phyloP scores from a whole-genome alignment of 805 yeast genomes.

The Barnettozyma pratensis region DNA sequence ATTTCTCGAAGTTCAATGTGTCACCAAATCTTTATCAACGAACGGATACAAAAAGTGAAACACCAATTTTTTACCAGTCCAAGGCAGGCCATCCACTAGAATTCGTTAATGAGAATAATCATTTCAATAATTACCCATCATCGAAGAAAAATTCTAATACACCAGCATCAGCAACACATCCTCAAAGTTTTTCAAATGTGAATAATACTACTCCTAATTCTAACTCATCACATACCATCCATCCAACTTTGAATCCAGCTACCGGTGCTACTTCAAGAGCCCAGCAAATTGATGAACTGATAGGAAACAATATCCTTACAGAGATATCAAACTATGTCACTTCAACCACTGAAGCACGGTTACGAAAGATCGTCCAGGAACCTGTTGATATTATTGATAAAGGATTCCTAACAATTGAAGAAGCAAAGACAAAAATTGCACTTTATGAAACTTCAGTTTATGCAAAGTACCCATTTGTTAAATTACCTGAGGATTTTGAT shows the following conservation, averaged over 20 bases:
- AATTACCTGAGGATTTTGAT: slow-evolving; percentile 40
- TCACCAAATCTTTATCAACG: background rate
- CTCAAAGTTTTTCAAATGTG: background rate
- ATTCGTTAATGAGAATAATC: slow-evolving; percentile 7
- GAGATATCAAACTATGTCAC: slow-evolving; percentile 43
- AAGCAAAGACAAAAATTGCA: slow-evolving; percentile 51
- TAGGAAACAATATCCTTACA: slow-evolving; percentile 34
- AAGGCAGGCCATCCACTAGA: background rate
- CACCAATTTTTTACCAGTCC: background rate
- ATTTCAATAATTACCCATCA: background rate
- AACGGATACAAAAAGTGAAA: background rate
- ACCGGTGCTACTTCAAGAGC: slow-evolving; percentile 16
- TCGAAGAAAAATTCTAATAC: background rate
- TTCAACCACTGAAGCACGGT: slow-evolving; percentile 34
- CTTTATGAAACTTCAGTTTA: slow-evolving; percentile 45
- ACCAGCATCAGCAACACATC: background rate
- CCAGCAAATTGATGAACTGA: slow-evolving; percentile 37
- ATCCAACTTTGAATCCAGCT: slow-evolving; percentile 10
- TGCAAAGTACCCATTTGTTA: slow-evolving; percentile 51
- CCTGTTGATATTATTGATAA: slow-evolving; percentile 46
- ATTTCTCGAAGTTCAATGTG: background rate
- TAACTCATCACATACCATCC: slow-evolving; percentile 17
- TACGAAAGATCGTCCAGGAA: slow-evolving; percentile 13
- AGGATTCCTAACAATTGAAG: slow-evolving; percentile 53
- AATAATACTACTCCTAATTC: background rate